Base-by-base conservation (phyloP, 2,329 filamentous ascomycete species). In the Aspergillus clavatus region DNA sequence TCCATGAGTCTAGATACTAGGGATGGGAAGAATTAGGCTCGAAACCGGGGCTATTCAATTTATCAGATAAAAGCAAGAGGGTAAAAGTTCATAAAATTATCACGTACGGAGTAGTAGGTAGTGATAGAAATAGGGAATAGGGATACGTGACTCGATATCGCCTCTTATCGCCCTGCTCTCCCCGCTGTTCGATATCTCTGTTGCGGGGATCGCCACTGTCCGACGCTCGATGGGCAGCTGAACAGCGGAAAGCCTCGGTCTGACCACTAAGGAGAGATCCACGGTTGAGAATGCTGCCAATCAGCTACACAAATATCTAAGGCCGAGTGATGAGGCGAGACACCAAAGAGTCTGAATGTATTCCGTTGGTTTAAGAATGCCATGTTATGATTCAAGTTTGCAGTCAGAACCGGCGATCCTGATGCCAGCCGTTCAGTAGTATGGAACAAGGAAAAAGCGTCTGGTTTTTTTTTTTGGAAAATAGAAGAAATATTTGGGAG, bases 131-230 rank as follows among this genome's bases (percentile, higher is more conserved):
- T n/a, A 46, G 28, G 43, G 36, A 39, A 31, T 21, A 19, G 33
- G 45, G 42, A 46, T 38, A 42, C 8, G 55, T 40, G 38, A 47
- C 29, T 8, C 8, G 4, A 8, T 53, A 57, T 53, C 56, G 55
- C 56, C 40, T 42, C 46, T 46, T 47, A 35, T 35, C 31, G 7
- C 14, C 5, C 11, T 8, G 4, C 5, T 11, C 31, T 6, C 31
- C 14, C 31, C 31, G 2, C 31, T 35, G 5, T 14, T 35, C 11
- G 18, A 19, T 16, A 8, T 16, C 14, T 14, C 14, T 18, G 7
- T 43, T 52, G 56, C 66, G 66, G 66, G 59, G 64, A 66, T 69
- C 66, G 66, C 64, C 67, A 66, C 60, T 31, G 41, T 58, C 65
- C 65, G 65, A 65, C 50, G 46, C 12, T 14, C 31, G 18, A 2